Base-by-base conservation (phyloP, 1,139 yeast species). In the Pichia sp. region DNA sequence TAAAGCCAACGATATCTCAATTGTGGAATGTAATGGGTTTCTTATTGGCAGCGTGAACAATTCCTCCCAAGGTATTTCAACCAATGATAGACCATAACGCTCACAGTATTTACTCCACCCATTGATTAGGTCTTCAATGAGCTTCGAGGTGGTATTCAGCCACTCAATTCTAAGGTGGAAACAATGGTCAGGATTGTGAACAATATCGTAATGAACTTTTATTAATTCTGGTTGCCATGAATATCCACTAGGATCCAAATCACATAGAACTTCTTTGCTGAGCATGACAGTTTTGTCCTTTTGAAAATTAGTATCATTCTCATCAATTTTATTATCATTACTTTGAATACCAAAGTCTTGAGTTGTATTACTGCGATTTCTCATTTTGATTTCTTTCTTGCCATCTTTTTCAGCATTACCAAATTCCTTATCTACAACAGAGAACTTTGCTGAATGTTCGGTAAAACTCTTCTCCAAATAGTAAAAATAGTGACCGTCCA, bases 111-210 rank as follows among this genome's bases (percentile, higher is more conserved):
- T 77, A 0, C 90, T 81, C 87, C 97, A 86, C 52, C 81, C 81
- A 45, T 79, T 84, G 34, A 95, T 79, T n/a, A 90, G 76, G 63
- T 93, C 97, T 62, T 95, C 99, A 55, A 95, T 85, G 50, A 93
- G 78, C 65, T 86, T 87, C 0, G 96, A 87, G 0, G 98, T 90
- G 0, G 96, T 85, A 57, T 88, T 89, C 42, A 93, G 73, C 99
- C 99, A 95, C 69, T 93, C 97, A 32, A 93, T 72, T 53, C 97
- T 76, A 41, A 95, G 78, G 65, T 92, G 98, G 72, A 85, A 95
- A 65, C 98, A 92, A 65, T 92, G 96, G 59, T 90, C 95, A 0
- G 98, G 97, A 66, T 92, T 93, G 67, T 90, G 98, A 3, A 90
- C 93, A 53, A 85, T 78, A 67, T 95, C 99, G 65, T 89, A 88